Percentiles rank a stretch among this genome's conserved stretches.
Evolutionary conservation across 2,329 filamentous ascomycete genomes (phyloP).

Genomic region (Didymella pomorum): DNA sequence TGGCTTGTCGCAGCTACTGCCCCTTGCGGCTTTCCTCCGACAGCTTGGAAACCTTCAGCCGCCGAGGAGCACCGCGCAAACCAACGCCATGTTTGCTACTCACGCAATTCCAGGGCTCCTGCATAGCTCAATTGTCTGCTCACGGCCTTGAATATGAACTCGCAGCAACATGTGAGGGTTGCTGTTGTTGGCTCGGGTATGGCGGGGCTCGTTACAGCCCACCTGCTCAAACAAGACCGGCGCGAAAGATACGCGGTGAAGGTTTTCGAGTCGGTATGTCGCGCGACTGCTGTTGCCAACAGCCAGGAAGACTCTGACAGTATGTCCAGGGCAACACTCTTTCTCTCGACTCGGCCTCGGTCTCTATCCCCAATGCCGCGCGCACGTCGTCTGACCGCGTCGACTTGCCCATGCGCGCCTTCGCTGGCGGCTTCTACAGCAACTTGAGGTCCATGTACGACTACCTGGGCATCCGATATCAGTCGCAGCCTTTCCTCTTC

Average conservation of each 20-base stretch:
- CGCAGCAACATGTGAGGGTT: slow-evolving; percentile 36
- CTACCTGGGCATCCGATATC: slow-evolving; percentile 60
- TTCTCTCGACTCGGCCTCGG: slow-evolving; percentile 57
- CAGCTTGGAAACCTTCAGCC: slow-evolving; percentile 4
- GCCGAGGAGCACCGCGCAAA: slow-evolving; percentile 12
- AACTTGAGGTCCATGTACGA: slow-evolving; percentile 66
- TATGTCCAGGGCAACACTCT: slow-evolving; percentile 51
- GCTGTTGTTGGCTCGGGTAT: slow-evolving; percentile 60
- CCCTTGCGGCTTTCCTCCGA: slow-evolving; percentile 15
- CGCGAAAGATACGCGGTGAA: slow-evolving; percentile 54
- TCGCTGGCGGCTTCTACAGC: slow-evolving; percentile 62
- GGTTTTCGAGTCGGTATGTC: slow-evolving; percentile 56
- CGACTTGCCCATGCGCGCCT: slow-evolving; percentile 62
- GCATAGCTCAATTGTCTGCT: slow-evolving; percentile 3
- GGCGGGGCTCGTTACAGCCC: slow-evolving; percentile 58
- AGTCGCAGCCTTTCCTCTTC: slow-evolving; percentile 62
- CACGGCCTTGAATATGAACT: slow-evolving; percentile 14
- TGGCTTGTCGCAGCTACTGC: slow-evolving; percentile 14
- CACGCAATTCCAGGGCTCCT: background rate
- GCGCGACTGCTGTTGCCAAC: background rate
- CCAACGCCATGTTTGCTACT: slow-evolving; percentile 3
- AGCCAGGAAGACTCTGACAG: slow-evolving; percentile 1
- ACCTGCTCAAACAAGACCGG: slow-evolving; percentile 54
- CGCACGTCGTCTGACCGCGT: slow-evolving; percentile 46
- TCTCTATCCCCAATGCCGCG: slow-evolving; percentile 47